Conservation (phyloP, 768 basidiomycete species). For the Paxillus involutus region DNA sequence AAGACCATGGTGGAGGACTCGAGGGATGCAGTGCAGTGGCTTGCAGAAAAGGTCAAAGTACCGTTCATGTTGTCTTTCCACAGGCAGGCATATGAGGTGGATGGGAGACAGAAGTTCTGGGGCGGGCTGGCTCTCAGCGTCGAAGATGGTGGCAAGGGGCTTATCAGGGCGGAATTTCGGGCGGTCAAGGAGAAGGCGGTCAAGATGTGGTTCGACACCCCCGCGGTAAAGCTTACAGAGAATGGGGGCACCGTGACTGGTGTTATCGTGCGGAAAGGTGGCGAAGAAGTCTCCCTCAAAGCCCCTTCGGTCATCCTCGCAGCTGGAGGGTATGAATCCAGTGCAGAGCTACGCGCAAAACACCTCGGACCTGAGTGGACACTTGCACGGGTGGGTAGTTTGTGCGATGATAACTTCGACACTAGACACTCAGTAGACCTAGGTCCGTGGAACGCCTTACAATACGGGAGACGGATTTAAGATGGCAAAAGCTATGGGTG, state of each 20-base stretch:
- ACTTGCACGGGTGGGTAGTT: conserved; percentile 48
- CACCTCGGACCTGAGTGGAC: conserved; percentile 62
- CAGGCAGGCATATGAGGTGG: conserved; percentile 65
- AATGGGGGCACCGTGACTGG: conserved; percentile 44
- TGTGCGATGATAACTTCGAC: not conserved
- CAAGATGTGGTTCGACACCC: conserved; percentile 56
- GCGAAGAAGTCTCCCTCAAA: conserved; percentile 35
- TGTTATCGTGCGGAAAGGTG: conserved; percentile 42
- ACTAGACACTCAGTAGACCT: not conserved
- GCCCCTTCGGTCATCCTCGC: conserved; percentile 56
- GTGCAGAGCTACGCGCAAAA: conserved; percentile 45
- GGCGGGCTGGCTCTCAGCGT: conserved; percentile 64
- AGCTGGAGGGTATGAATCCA: conserved; percentile 68
- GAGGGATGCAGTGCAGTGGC: conserved; percentile 57
- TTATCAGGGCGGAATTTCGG: conserved; percentile 54
- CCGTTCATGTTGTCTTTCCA: conserved; percentile 62
- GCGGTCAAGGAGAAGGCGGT: conserved; percentile 52
- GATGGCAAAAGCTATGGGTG: conserved; percentile 51
- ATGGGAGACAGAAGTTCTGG: conserved; percentile 67
- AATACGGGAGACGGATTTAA: conserved; percentile 67
- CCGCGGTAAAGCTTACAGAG: conserved; percentile 36
- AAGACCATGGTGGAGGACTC: conserved; percentile 53
- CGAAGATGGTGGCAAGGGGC: conserved; percentile 67
- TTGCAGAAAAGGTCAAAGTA: conserved; percentile 47
- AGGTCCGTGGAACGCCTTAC: conserved; percentile 73